Conservation (phyloP, 208 protist species). For the Spongospora subterranea region DNA sequence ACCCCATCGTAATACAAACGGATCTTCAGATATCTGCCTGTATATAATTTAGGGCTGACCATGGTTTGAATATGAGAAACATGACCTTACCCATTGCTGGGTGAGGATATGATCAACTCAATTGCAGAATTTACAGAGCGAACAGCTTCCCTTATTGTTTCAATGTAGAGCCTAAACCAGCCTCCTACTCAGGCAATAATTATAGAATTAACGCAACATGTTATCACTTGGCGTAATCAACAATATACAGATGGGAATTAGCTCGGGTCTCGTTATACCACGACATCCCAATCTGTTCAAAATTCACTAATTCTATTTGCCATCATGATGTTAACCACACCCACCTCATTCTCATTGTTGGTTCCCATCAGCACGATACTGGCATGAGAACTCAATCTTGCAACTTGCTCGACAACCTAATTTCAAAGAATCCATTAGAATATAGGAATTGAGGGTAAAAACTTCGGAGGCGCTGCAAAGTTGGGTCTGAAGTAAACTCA, state of each 20-base stretch:
- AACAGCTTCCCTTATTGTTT: background rate
- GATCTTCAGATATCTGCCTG: constrained; percentile 55
- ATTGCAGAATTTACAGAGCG: background rate
- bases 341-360: constrained; percentile 82
- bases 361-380: constrained; percentile 77
- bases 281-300: background rate
- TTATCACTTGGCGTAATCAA: constrained; percentile 73
- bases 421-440: too few species aligned
- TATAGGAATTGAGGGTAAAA: background rate
- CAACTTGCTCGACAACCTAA: constrained; percentile 71
- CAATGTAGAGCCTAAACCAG: background rate
- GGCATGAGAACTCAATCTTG: constrained; percentile 72
- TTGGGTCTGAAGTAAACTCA: too few species aligned
- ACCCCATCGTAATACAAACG: constrained; percentile 65
- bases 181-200: constrained; percentile 61
- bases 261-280: constrained; percentile 56
- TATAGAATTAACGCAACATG: constrained; percentile 42
- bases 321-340: background rate
- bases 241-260: constrained; percentile 68
- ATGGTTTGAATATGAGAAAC: background rate
- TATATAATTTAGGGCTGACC: constrained; percentile 40
- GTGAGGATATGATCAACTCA: constrained; percentile 19
- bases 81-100: constrained; percentile 9
- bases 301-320: background rate
- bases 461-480: too few species aligned